These are phyloP conservation scores for Pestalotiopsis sp. DNA, from an alignment of 2,329 filamentous ascomycete species.

Conservation along the genomic window DNA sequence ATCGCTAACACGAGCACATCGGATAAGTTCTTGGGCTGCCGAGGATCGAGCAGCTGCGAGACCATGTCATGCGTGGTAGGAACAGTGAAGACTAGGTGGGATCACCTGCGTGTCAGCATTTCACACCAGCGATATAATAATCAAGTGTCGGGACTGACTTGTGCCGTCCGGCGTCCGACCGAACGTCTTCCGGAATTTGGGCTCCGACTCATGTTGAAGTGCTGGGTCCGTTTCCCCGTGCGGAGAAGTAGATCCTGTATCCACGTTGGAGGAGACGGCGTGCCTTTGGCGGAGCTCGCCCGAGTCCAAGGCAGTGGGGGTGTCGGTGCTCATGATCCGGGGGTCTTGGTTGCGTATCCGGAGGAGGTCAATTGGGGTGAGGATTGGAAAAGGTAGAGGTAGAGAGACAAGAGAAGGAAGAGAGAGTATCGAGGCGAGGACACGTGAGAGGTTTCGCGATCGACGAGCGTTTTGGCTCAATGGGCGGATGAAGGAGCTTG, in stretches of 20 bases:
- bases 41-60: slow-evolving; percentile 90
- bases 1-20: slow-evolving; percentile 80
- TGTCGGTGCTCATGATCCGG: slow-evolving; percentile 21
- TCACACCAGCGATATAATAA: neutral
- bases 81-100: slow-evolving; percentile 79
- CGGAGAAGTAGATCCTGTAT: slow-evolving; percentile 14
- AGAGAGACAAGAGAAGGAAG: neutral
- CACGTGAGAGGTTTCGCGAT: neutral
- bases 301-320: slow-evolving; percentile 14
- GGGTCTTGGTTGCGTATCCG: neutral
- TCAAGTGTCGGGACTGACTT: slow-evolving; percentile 58
- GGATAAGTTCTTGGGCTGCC: slow-evolving; percentile 91
- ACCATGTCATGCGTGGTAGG: slow-evolving; percentile 99
- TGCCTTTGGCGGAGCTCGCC: slow-evolving; percentile 30
- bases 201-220: slow-evolving; percentile 15
- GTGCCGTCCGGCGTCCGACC: slow-evolving; percentile 88
- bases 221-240: slow-evolving; percentile 15
- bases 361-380: neutral
- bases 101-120: slow-evolving; percentile 11
- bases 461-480: neutral
- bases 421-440: neutral
- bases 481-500: neutral
- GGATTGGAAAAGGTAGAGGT: neutral
- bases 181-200: slow-evolving; percentile 70
- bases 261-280: slow-evolving; percentile 15